Base-by-base conservation (phyloP, 768 basidiomycete species). In the Lactarius hatsudake region DNA sequence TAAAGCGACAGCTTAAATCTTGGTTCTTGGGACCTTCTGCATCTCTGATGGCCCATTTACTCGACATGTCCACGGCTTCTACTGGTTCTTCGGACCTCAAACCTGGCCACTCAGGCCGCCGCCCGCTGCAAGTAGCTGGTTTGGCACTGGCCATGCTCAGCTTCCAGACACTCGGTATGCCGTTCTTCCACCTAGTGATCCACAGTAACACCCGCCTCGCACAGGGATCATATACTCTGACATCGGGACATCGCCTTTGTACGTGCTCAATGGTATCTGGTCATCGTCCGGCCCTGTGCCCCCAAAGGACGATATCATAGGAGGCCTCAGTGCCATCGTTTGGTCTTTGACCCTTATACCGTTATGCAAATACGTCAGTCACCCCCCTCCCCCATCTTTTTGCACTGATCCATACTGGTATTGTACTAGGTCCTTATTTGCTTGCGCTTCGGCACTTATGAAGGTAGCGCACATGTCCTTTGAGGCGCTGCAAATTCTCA, bases 191-290 rank as follows among this genome's bases (percentile, higher is more conserved):
- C 36, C 13, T 38, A 51, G 12, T 12, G 10, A 4, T 45, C 15
- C 23, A 42, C 26, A 26, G 43, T 58, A 3, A n/a, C 28, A 61
- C 38, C 8, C 23, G 23, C 20, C 2, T 28, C 70, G 30, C 67
- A 60, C 67, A 74, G 80, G 81, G 0, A 78, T 79, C 54, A 79
- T 82, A 40, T 81, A 78, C 69, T 77, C 76, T 23, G 82, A 82
- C 65, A 80, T 80, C 59, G 81, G 87, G 7, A 87, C 87, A 0
- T 86, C 84, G 0, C 86, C 87, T 0, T 74, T 88, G 17, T 89
- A 89, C 74, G 83, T 86, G 3, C 73, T 89, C 34, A 88, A 87
- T 71, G 87, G 87, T 10, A 82, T 89, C 17, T 89, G 86, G 83
- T 80, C 85, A 2, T 45, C 83, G 1, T 63, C 71, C 5, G 83